These are phyloP conservation scores for Colletotrichum kahawae DNA, from an alignment of 2,329 filamentous ascomycete species.

Conservation along the genomic window DNA sequence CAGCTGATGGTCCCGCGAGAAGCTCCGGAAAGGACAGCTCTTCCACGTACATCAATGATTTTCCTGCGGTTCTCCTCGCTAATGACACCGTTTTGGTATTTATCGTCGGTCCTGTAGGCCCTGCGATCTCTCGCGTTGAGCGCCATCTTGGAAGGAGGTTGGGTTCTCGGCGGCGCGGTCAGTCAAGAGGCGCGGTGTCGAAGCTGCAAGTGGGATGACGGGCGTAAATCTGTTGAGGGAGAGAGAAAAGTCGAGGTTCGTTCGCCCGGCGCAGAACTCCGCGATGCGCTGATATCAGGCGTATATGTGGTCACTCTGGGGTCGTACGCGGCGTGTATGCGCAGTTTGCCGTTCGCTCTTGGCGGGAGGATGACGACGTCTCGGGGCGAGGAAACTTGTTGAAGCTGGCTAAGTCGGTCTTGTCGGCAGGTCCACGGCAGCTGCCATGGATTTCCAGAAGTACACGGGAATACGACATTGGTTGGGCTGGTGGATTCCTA, in stretches of 20 bases:
- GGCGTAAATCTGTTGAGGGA: conserved; percentile 7
- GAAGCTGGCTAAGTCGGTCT: background rate
- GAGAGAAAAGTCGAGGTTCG: background rate
- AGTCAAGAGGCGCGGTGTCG: background rate
- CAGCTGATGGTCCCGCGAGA: background rate
- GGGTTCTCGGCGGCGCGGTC: background rate
- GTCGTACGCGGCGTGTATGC: conserved; percentile 7
- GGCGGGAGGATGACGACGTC: conserved; percentile 21
- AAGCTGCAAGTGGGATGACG: conserved; percentile 7
- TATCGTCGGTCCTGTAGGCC: conserved; percentile 46
- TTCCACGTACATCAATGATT: conserved; percentile 38
- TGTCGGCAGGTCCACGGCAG: conserved; percentile 4
- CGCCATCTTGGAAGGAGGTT: conserved; percentile 31
- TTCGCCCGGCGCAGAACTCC: background rate
- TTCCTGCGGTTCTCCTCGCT: conserved; percentile 39
- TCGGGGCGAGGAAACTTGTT: conserved; percentile 3
- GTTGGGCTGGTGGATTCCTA: conserved; percentile 20
- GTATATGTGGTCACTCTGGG: background rate
- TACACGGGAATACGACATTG: conserved; percentile 21
- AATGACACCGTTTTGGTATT: conserved; percentile 36
- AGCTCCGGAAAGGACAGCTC: background rate
- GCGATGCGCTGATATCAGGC: background rate
- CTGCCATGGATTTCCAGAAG: conserved; percentile 11
- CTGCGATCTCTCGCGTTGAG: conserved; percentile 35
- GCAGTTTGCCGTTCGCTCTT: conserved; percentile 11